A percentile compares a stretch with the other conserved stretches of the same genome.
Evolutionary conservation across 2,329 filamentous ascomycete species (phyloP).

Genomic region (Hansfordia pulvinata): DNA sequence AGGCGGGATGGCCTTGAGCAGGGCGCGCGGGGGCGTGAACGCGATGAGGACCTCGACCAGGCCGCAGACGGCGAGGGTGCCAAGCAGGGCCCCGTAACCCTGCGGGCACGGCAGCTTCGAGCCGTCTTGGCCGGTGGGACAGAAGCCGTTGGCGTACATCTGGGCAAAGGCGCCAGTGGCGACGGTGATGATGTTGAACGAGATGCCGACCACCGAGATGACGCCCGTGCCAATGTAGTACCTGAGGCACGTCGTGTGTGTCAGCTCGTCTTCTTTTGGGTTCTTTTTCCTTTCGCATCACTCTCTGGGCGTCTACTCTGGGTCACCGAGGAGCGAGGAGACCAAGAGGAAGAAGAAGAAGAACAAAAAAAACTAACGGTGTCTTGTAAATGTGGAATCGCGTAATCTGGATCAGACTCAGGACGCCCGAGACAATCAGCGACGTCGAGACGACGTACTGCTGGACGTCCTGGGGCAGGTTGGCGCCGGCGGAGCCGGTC

Average conservation of each 20-base stretch:
- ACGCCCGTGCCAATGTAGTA: constrained; percentile 70
- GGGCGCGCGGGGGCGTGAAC: constrained; percentile 54
- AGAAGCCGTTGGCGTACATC: constrained; percentile 66
- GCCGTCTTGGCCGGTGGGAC: constrained; percentile 43
- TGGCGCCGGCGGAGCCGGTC: constrained; percentile 43
- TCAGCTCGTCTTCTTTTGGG: too few species aligned
- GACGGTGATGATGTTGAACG: constrained; percentile 64
- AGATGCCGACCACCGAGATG: constrained; percentile 67
- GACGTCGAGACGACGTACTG: constrained; percentile 72
- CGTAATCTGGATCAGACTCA: constrained; percentile 66
- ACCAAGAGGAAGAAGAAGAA: background rate
- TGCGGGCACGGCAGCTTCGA: constrained; percentile 60
- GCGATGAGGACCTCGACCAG: constrained; percentile 61
- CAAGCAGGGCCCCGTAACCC: constrained; percentile 63
- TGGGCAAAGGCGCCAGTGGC: constrained; percentile 58
- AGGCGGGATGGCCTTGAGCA: constrained; percentile 66
- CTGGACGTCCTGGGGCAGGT: constrained; percentile 44
- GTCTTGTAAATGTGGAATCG: constrained; percentile 61
- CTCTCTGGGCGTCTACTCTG: too few species aligned
- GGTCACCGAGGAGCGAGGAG: background rate
- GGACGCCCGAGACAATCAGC: constrained; percentile 63
- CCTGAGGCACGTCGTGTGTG: constrained; percentile 19
- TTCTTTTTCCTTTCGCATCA: too few species aligned
- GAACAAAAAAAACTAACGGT: constrained; percentile 21
- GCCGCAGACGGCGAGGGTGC: constrained; percentile 51